These are phyloP conservation scores for Rhizoclosmatium sp. DNA, from an alignment of 192 early-diverging fungal genomes.

Conservation along the genomic window DNA sequence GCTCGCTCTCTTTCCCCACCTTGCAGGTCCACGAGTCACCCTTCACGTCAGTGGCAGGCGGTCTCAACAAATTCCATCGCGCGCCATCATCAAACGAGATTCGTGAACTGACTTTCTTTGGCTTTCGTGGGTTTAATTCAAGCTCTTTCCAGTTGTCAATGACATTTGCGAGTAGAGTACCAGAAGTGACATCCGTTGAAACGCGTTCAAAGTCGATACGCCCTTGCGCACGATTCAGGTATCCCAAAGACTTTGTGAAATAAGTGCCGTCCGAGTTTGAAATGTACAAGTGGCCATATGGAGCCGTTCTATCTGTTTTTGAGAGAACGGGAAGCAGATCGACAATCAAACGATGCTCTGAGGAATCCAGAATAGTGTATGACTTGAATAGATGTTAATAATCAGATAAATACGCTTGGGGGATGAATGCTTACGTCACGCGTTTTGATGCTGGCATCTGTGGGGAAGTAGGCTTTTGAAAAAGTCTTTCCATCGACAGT, in stretches of 20 bases:
- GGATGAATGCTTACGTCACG: slow-evolving; percentile 31
- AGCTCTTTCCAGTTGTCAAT: slow-evolving; percentile 80
- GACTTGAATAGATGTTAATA: slow-evolving; percentile 51
- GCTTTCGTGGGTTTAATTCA: slow-evolving; percentile 39
- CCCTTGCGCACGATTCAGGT: slow-evolving; percentile 84
- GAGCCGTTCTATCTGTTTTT: slow-evolving; percentile 36
- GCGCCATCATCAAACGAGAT: slow-evolving; percentile 91
- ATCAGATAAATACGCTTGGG: no score
- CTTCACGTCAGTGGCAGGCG: slow-evolving; percentile 66
- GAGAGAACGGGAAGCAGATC: slow-evolving; percentile 65
- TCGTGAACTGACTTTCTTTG: slow-evolving; percentile 70
- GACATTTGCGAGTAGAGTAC: slow-evolving; percentile 86
- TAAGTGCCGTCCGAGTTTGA: slow-evolving; percentile 91
- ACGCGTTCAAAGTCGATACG: slow-evolving; percentile 91
- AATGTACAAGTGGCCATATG: slow-evolving; percentile 75
- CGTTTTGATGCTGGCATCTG: slow-evolving; percentile 2
- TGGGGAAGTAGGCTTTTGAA: slow-evolving; percentile 66
- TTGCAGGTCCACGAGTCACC: slow-evolving; percentile 68
- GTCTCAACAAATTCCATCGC: slow-evolving; percentile 74
- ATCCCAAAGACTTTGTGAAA: slow-evolving; percentile 79
- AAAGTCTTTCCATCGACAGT: slow-evolving; percentile 73
- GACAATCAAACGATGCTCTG: slow-evolving; percentile 74
- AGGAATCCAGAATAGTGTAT: slow-evolving; percentile 89
- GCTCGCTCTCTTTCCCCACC: slow-evolving; percentile 36
- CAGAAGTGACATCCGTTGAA: slow-evolving; percentile 71